Conservation (phyloP, 2,329 filamentous ascomycete species). For the Remersonia thermophila region DNA sequence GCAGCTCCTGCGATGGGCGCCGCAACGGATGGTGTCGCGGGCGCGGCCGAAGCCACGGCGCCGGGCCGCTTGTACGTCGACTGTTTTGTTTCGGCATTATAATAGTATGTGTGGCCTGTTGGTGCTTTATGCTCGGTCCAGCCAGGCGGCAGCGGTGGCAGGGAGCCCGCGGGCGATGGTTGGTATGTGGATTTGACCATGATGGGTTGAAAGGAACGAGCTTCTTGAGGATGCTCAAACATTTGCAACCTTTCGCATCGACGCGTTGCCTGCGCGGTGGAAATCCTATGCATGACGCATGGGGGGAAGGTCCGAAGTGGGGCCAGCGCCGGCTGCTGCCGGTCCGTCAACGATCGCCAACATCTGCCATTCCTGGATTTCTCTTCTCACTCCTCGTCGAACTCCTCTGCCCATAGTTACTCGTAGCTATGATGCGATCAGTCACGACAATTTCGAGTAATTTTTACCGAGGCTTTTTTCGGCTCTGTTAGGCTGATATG, state of each 20-base stretch:
- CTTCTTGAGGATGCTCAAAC: background rate
- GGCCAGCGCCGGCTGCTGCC: too few species aligned
- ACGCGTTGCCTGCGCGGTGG: too few species aligned
- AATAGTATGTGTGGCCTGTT: constrained; percentile 78
- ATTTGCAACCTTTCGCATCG: background rate
- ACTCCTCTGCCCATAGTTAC: too few species aligned
- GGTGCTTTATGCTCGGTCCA: constrained; percentile 94
- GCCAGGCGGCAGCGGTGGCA: constrained; percentile 56
- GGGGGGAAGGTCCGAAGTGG: too few species aligned
- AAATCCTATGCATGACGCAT: too few species aligned
- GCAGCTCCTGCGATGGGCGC: background rate
- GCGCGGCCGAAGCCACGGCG: constrained; percentile 17
- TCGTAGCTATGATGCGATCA: too few species aligned
- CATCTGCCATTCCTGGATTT: too few species aligned
- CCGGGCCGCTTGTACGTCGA: constrained; percentile 78
- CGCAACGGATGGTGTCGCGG: constrained; percentile 10
- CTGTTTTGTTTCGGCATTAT: constrained; percentile 67
- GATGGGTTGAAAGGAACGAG: background rate
- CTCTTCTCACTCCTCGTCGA: too few species aligned
- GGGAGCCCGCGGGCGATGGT: constrained; percentile 31
- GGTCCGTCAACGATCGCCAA: too few species aligned
- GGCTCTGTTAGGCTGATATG: too few species aligned
- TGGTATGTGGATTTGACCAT: constrained; percentile 75
- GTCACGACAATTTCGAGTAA: too few species aligned
- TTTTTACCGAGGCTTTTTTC: too few species aligned